A percentile compares a stretch with the other conserved stretches of the same genome.
Conservation (phyloP, 176 grass and related monocot genomes). For the Aegilops tauschii region DNA sequence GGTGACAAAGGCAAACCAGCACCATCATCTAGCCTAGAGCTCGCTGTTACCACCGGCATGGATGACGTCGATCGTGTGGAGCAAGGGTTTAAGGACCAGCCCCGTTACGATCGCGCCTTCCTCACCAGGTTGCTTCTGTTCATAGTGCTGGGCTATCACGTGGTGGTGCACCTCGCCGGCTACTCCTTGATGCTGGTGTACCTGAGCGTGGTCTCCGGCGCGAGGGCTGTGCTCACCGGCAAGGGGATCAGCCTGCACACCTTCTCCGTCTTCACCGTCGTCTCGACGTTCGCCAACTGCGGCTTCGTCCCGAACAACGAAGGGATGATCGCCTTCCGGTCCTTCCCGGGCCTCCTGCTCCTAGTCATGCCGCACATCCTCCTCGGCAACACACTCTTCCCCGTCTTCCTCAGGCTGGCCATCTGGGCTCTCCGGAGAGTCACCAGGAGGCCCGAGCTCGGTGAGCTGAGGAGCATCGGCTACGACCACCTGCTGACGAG, state of each 20-base stretch:
- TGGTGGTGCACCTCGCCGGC: constrained; percentile 43
- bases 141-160: constrained; percentile 48
- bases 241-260: constrained; percentile 50
- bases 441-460: constrained; percentile 32
- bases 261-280: constrained; percentile 67
- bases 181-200: constrained; percentile 48
- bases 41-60: background rate
- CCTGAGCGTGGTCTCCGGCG: constrained; percentile 31
- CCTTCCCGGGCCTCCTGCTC: constrained; percentile 62
- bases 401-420: constrained; percentile 40
- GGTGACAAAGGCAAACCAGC: constrained; percentile 6
- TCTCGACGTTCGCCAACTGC: constrained; percentile 71
- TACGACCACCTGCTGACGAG: constrained; percentile 58
- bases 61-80: constrained; percentile 26
- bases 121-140: constrained; percentile 24
- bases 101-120: background rate
- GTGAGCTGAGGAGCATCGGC: constrained; percentile 7
- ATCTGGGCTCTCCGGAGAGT: constrained; percentile 34
- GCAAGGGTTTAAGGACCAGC: constrained; percentile 4
- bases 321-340: constrained; percentile 65
- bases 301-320: constrained; percentile 78
- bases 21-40: constrained; percentile 13
- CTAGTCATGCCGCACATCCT: constrained; percentile 49
- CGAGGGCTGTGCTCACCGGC: constrained; percentile 28
- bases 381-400: constrained; percentile 75